Conservation (phyloP, 2,329 filamentous ascomycete genomes). For the Ceratocystis eucalypticola region DNA sequence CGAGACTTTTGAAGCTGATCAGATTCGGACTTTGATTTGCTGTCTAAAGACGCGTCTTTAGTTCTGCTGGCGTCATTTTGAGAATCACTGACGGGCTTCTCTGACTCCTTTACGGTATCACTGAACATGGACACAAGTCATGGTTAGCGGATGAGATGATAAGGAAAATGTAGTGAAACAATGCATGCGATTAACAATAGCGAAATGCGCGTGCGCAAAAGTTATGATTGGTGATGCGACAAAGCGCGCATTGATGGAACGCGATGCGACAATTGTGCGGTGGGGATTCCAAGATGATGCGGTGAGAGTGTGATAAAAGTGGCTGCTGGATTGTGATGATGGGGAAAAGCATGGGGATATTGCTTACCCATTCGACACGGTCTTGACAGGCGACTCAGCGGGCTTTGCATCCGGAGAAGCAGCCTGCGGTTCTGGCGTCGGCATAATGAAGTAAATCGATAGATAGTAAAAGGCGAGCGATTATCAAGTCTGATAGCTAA, state of each 20-base stretch:
- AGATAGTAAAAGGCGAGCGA: background rate
- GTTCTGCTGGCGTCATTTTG: background rate
- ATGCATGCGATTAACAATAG: background rate
- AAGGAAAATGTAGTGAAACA: too few species aligned
- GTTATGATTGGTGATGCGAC: background rate
- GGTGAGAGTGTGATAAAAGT: background rate
- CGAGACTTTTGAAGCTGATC: background rate
- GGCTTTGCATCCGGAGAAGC: constrained; percentile 9
- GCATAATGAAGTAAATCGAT: constrained; percentile 9
- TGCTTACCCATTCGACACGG: constrained; percentile 16
- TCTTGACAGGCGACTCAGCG: constrained; percentile 13
- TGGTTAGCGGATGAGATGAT: background rate
- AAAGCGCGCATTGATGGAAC: background rate
- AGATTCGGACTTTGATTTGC: background rate
- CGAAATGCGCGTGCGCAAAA: background rate
- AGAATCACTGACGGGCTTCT: background rate
- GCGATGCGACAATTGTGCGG: too few species aligned
- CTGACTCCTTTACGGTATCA: background rate
- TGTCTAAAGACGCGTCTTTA: background rate
- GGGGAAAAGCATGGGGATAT: constrained; percentile 16
- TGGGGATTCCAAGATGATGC: background rate
- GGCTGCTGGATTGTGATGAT: constrained; percentile 1
- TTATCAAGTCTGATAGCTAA: background rate
- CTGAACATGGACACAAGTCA: background rate
- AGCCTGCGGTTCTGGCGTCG: constrained; percentile 14